A percentile compares a stretch with the other conserved stretches of the same genome.
Evolutionary conservation across 805 yeast genomes (phyloP).

Genomic region (Teunomyces barrocoloradensis): DNA sequence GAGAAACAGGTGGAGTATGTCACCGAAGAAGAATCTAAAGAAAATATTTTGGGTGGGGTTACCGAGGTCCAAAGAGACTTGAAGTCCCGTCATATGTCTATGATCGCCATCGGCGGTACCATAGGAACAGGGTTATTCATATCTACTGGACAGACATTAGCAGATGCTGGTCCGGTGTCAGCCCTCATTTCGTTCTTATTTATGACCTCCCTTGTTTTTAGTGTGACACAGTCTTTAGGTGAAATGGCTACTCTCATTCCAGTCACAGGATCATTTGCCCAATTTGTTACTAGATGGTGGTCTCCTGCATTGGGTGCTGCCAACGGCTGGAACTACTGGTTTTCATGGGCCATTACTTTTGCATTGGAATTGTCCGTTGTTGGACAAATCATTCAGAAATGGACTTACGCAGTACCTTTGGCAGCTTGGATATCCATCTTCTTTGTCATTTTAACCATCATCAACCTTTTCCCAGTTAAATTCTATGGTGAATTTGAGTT

Average conservation of each 20-base stretch:
- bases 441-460: constrained; percentile 51
- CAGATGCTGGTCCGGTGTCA: constrained; percentile 66
- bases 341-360: constrained; percentile 74
- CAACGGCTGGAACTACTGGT: constrained; percentile 73
- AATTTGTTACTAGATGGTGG: constrained; percentile 64
- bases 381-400: constrained; percentile 60
- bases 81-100: constrained; percentile 65
- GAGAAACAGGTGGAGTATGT: constrained; percentile 18
- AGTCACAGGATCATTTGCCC: constrained; percentile 65
- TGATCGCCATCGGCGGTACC: constrained; percentile 80
- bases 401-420: constrained; percentile 69
- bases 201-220: constrained; percentile 63
- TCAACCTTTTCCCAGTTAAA: constrained; percentile 65
- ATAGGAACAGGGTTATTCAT: constrained; percentile 78
- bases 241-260: constrained; percentile 83
- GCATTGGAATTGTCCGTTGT: constrained; percentile 72
- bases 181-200: constrained; percentile 62
- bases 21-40: constrained; percentile 14
- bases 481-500: constrained; percentile 75
- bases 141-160: constrained; percentile 55
- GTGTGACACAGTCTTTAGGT: constrained; percentile 70
- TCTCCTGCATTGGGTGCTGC: constrained; percentile 74
- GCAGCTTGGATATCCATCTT: constrained; percentile 73
- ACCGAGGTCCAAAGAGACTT: constrained; percentile 54
- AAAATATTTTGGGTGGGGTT: constrained; percentile 3